Percentiles rank a stretch among this genome's conserved stretches.
Evolutionary conservation across 1,139 yeast species (phyloP).

Genomic region (Hemisphaericaspora lyxosophila): DNA sequence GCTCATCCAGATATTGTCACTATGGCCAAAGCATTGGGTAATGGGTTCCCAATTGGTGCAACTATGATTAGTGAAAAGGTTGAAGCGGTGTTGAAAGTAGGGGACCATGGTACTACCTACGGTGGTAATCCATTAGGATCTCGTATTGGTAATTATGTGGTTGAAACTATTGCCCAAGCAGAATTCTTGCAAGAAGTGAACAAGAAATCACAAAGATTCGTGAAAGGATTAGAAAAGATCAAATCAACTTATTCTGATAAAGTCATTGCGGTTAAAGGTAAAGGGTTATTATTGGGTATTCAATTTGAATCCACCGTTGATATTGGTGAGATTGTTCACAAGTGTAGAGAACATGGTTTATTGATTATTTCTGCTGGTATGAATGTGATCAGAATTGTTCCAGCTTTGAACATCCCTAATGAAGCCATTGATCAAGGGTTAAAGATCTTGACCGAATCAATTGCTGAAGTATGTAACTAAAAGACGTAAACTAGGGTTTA

Average conservation of each 20-base stretch:
- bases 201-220: slow-evolving; percentile 56
- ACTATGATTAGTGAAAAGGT: slow-evolving; percentile 81
- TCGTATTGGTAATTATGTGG: slow-evolving; percentile 73
- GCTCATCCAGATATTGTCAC: slow-evolving; percentile 95
- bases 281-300: slow-evolving; percentile 82
- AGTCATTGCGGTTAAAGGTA: slow-evolving; percentile 74
- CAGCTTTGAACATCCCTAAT: slow-evolving; percentile 82
- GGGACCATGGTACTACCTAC: slow-evolving; percentile 97
- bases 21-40: slow-evolving; percentile 93
- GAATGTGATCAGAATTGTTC: slow-evolving; percentile 85
- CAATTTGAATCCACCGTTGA: slow-evolving; percentile 61
- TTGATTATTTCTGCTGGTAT: slow-evolving; percentile 88
- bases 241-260: slow-evolving; percentile 52
- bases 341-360: slow-evolving; percentile 77
- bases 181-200: slow-evolving; percentile 61
- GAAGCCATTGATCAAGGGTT: slow-evolving; percentile 70
- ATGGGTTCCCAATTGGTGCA: slow-evolving; percentile 98
- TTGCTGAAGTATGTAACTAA: slow-evolving; percentile 13
- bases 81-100: slow-evolving; percentile 70
- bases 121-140: slow-evolving; percentile 97
- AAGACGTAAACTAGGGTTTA: too few relatives aligned
- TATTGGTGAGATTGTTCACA: slow-evolving; percentile 62
- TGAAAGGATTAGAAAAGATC: slow-evolving; percentile 49
- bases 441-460: slow-evolving; percentile 48
- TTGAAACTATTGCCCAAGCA: slow-evolving; percentile 61